Base-by-base conservation (phyloP, 2,329 filamentous ascomycete species). In the Sarocladium strictum region DNA sequence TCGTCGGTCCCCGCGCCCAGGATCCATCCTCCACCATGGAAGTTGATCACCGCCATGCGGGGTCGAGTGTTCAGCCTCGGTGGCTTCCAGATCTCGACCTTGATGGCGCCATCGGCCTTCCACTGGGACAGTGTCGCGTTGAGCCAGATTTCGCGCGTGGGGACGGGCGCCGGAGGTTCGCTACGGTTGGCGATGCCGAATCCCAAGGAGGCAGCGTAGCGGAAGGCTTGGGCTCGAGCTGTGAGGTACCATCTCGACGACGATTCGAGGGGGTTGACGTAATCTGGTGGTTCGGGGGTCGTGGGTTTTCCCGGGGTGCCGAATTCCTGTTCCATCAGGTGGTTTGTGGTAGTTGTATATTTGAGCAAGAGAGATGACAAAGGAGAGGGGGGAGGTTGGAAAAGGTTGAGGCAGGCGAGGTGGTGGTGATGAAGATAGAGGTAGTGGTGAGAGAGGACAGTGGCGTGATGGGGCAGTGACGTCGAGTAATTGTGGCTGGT, bases 21-120 rank as follows among this genome's bases (percentile, higher is more conserved):
- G 6, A 83, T 80, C 68, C 85, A 87, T 4, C 85, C 85, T 21
- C 85, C 85, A 24, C 84, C 84, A 62, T 88, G 85, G 61, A 84
- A 85, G 64, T 86, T 85, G 60, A 87, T 74, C 26, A 87, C 73
- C 17, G 79, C 79, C 0, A 83, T 76, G 58, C 74, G 76, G 26
- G 66, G 64, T 15, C 66, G 67, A 54, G 65, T 56, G 17, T 63
- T 63, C 21, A 63, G 62, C 45, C 65, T 65, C 37, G 69, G 68
- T 37, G 72, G 68, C 21, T 66, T 66, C 72, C 72, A 72, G 40
- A 81, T 73, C 64, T 80, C 77, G 24, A 77, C 70, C 58, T 70
- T 71, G 62, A 76, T 72, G 61, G 70, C 73, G 26, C 66, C 63
- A 27, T 62, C 64, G 27, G 69, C 72, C 50, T 64, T 65, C 53